Base-by-base conservation (phyloP, 192 early-diverging fungal genomes). In the Geranomyces michiganensis region DNA sequence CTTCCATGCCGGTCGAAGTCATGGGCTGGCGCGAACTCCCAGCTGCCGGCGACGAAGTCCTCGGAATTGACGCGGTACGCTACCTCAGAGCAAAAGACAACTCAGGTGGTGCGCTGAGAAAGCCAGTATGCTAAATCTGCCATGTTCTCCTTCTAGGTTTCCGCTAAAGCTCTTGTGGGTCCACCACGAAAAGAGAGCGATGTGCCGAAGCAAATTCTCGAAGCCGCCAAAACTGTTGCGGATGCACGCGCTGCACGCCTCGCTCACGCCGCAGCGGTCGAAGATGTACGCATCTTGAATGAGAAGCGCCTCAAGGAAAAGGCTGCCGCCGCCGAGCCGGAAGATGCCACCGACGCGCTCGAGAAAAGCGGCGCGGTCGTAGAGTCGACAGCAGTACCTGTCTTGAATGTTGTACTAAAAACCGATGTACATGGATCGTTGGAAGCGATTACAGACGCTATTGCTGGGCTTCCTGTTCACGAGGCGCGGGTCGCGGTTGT, bases 21-120 rank as follows among this genome's bases (percentile, higher is more conserved):
- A 90, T 87, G 73, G 96, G 96, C 3, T 99, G 96, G 96, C 93
- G 93, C 68, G 92, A 92, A 12, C 80, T 96, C 30, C 96, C 96
- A 8, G 79, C 83, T 43, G 93, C 96, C 17, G 96, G 96, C 27
- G 95, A 99, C 69, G 83, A 90, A 73, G 93, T 91, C 19, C 71
- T 99, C 26, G 90, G 92, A 49, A 91, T 91, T 1, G 82, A 83
- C 41, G 44, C 44, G 17, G 62, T 64, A 45, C 13, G 62, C 44
- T 13, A n/a, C n/a, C n/a, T n/a, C n/a, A n/a, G 51, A 26, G n/a
- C 3, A 3, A 7, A 24, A 26, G 17, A 8, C 19, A 53, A 53
- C 51, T 53, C n/a, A n/a, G n/a, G n/a, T n/a, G n/a, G n/a, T n/a
- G n/a, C n/a, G 19, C 24, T 8, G n/a, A 53, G n/a, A 53, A 53